A percentile compares a stretch with the other conserved stretches of the same genome.
Evolutionary conservation across 768 basidiomycete genomes (phyloP).

Genomic region (Lepiota subincarnata): DNA sequence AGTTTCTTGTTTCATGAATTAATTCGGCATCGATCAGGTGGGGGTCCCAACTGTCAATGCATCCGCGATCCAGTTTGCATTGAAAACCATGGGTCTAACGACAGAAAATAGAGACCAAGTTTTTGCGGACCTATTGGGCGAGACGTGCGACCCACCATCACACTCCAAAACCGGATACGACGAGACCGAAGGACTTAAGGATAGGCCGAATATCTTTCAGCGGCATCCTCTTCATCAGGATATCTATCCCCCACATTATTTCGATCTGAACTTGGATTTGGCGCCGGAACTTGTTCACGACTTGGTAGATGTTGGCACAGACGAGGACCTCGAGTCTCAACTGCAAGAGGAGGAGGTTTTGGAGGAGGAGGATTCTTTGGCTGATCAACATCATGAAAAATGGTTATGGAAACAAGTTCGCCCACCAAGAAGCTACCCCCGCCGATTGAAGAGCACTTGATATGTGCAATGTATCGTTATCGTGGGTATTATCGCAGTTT

Average conservation of each 20-base stretch:
- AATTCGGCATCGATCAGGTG: not conserved
- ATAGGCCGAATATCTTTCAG: not conserved
- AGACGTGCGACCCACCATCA: not conserved
- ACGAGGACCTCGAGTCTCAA: constrained; percentile 28
- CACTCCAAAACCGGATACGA: constrained; percentile 18
- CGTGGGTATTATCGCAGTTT: too few species aligned
- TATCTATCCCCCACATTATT: constrained; percentile 2
- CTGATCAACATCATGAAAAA: constrained; percentile 33
- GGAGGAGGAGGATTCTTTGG: constrained; percentile 31
- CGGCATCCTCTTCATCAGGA: constrained; percentile 7
- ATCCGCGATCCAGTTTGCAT: constrained; percentile 38
- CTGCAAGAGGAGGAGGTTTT: constrained; percentile 39
- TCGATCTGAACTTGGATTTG: not conserved
- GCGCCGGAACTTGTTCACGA: not conserved
- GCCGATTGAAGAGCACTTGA: not conserved
- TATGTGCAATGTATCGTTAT: too few species aligned
- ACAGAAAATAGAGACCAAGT: constrained; percentile 34
- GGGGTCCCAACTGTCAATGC: constrained; percentile 38
- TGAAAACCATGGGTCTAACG: constrained; percentile 42
- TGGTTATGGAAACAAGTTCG: constrained; percentile 31
- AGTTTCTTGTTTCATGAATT: not conserved
- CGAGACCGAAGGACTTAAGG: constrained; percentile 5
- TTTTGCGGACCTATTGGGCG: constrained; percentile 32
- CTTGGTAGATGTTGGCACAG: constrained; percentile 21
- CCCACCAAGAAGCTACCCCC: not conserved